Percentiles rank a stretch among this genome's conserved stretches.
Conservation (phyloP, 73 alveolate species). For the Paramecium pentaurelia region DNA sequence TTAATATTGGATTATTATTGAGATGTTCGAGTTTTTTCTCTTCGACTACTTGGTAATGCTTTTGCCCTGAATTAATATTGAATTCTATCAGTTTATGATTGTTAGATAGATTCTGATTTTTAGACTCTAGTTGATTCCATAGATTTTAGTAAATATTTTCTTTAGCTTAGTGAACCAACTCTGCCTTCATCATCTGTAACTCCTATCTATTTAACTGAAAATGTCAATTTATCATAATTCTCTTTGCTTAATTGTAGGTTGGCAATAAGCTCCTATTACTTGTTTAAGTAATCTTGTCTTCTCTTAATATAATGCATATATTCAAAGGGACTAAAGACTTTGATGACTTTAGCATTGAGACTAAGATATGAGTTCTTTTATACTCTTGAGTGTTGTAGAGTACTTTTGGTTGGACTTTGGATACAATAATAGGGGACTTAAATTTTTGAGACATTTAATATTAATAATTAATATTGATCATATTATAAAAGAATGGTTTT, state of each 20-base stretch:
- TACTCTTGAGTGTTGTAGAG: neutral
- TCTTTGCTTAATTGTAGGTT: neutral
- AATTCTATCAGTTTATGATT: neutral
- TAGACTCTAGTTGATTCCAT: neutral
- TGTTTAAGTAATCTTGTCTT: neutral
- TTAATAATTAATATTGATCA: neutral
- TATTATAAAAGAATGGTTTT: neutral
- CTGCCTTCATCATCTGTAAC: neutral
- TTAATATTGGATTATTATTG: neutral
- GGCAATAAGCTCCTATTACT: neutral
- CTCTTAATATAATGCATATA: neutral
- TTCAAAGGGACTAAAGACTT: neutral
- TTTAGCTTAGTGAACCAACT: neutral
- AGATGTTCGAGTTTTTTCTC: neutral
- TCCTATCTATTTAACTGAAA: constrained; percentile 17
- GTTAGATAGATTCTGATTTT: neutral
- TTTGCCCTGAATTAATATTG: neutral
- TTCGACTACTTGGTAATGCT: constrained; percentile 17
- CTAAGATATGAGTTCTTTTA: neutral
- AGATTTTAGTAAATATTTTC: neutral
- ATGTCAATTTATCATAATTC: constrained; percentile 6
- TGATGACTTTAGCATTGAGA: neutral
- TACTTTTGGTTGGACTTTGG: neutral
- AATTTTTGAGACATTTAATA: neutral
- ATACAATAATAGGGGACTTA: neutral